Base-by-base conservation (phyloP, 139 green algal species). In the Tetradesmus obliquus region DNA sequence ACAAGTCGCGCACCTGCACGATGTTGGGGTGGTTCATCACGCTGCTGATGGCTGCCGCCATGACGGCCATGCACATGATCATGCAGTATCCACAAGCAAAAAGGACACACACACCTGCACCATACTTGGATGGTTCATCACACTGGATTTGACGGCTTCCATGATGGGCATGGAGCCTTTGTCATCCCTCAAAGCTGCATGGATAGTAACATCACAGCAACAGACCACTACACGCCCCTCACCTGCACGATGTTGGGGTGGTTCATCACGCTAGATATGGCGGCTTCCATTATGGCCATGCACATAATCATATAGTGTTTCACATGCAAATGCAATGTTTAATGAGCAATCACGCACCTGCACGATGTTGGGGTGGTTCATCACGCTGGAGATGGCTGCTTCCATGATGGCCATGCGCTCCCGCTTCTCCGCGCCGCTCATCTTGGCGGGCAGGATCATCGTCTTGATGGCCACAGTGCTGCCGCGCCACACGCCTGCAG, bases 391-490 rank as follows among this genome's bases (percentile, higher is more conserved):
- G 84, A 94, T 94, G 60, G 92, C 92, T 20, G 92, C 92, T 69
- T 94, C 92, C 92, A 94, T 94, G 9, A 94, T 81, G n/a, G 84
- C 45, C 74, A 94, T 94, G 55, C 91, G 90, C 80, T 93, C 89
- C 9, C 86, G 86, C 89, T 91, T 90, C 86, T 90, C 90, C 82
- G 90, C 51, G 66, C 93, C 53, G 71, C 76, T 93, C 93, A 94
- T 94, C 76, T 90, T 92, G 82, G 92, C 92, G 12, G 92, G 92
- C 62, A 94, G 93, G 32, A 93, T 90, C 90, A 94, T 93, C n/a
- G 90, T 92, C 88, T 94, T 94, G n/a, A 94, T 83, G 57, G 93
- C 93, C 17, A 93, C 90, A 45, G 83, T 80, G 69, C 79, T 94
- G 55, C 92, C 92, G 51, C 92, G 88, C 92, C 92, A 94, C 32